Evolutionary conservation across 148 eudicot species (phyloP), one percentile per base, ranked within the genome.

Genomic region (Hydrangea macrophylla): DNA sequence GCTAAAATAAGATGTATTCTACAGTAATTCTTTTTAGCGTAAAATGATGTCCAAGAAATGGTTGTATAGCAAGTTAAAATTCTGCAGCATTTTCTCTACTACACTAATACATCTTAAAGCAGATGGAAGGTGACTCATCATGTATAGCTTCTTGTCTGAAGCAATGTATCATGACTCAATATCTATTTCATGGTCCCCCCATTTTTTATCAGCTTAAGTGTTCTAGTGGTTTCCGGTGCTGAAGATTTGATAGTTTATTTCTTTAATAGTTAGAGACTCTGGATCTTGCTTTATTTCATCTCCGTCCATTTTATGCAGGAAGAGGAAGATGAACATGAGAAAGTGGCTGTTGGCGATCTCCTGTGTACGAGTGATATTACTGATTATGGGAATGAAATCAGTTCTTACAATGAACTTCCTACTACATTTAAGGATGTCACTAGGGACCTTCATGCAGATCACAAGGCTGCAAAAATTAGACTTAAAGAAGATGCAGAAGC

Each of bases 401-500:
- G 64, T 59, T 60, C 79, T 50, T 68, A 71, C 40, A 48, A 57
- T 70, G 87, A 83, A 74, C 80, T 85, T 67, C 96, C 90, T 15
- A 69, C 6, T 51, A 42, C 86, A 42, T 83, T 86, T 37, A 60
- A 61, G 64, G 80, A 72, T 58, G 83, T 70, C 31, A 9, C 72
- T 2, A 86, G 72, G 67, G 92, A 89, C 68, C 92, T 96, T 63
- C 95, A 92, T 25, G 97, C 97, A n/a, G 80, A 91, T 73, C 95
- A 82, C 73, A 30, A 58, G 64, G 96, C 96, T 69, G 96, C 92
- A 26, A 77, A 82, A 62, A 79, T 80, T 30, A 79, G 97, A 78
- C 92, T 92, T 24, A 73, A 77, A 80, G 96, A 89, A 82, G 92
- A 92, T 65, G 86, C 87, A 1, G 95, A 89, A 73, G 80, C 90